phyloP scores from a whole-genome alignment of 129 eudicot genomes.

The Helichrysum umbraculigerum region DNA sequence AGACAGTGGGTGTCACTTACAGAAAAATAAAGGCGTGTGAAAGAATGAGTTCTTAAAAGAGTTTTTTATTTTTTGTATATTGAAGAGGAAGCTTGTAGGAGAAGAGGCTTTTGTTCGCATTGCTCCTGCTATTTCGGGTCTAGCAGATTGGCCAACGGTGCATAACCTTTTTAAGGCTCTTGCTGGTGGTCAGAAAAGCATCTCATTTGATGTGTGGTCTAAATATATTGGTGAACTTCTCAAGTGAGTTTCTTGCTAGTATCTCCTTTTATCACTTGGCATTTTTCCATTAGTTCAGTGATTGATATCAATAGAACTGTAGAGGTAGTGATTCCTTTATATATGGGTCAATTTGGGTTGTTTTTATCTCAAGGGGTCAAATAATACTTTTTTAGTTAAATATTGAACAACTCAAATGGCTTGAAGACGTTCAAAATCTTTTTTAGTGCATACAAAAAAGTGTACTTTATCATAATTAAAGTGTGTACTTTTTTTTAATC shows the following conservation, averaged over 20 bases:
- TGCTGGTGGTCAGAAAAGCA: conserved; percentile 68
- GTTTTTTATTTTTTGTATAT: conserved; percentile 13
- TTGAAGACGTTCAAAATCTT: background rate
- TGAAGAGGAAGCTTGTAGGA: conserved; percentile 68
- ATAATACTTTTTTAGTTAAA: background rate
- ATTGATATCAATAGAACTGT: background rate
- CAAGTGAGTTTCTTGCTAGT: conserved; percentile 54
- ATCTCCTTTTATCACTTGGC: conserved; percentile 5
- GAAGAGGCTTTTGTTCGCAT: conserved; percentile 91
- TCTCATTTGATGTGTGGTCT: conserved; percentile 76
- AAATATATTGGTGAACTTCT: conserved; percentile 73
- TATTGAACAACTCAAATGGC: background rate
- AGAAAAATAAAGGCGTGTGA: conserved; percentile 2
- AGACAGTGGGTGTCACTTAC: conserved; percentile 5
- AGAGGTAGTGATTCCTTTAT: background rate
- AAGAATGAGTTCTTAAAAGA: background rate
- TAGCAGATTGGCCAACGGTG: conserved; percentile 87
- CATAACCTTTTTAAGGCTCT: conserved; percentile 92
- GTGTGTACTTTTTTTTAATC: too few relatives aligned
- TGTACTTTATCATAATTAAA: background rate
- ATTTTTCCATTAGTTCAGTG: conserved; percentile 5
- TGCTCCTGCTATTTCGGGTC: conserved; percentile 94
- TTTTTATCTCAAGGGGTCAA: background rate
- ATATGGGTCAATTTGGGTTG: background rate
- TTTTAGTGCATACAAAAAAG: too few relatives aligned